Base-by-base conservation (phyloP, 169 alveolate genomes). In the Plasmodium billcollinsi region DNA sequence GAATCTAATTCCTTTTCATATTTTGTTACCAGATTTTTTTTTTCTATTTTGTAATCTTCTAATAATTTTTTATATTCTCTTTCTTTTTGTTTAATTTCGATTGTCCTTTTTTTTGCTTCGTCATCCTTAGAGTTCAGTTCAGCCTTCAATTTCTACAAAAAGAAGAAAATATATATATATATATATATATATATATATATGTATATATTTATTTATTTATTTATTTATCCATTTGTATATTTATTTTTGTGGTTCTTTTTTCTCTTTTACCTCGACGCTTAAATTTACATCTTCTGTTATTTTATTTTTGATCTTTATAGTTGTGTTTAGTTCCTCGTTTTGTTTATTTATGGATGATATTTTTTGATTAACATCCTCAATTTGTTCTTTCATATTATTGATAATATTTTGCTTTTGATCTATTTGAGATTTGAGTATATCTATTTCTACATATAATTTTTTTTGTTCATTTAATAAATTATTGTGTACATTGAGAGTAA, bases 1-100 rank as follows among this genome's bases (percentile, higher is more conserved):
- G 45, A 52, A 47, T 83, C 91, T 20, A 83, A 52, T 50, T 83
- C 91, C 20, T 83, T 83, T 67, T 83, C 91, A 49, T 83, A 83
- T 47, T 83, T 83, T 45, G 91, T 54, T 39, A 83, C 69, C 56
- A 83, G 20, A 63, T 49, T 83, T 47, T 67, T 83, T 43, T 83
- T 83, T 69, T 83, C 91, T 49, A n/a, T 69, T 58, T 83, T 83
- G 54, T 83, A 83, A 69, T 83, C 91, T 1, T 83, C 91, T 29
- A 83, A 49, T 20, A 83, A 49, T 14, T 69, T 83, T 56, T 83
- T 83, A 29, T 83, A 83, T n/a, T 83, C 91, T 18, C 91, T 58
- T 49, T 83, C 91, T 24, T 69, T 69, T 47, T 83, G 69, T 12
- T 83, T 83, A 33, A 83, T 33, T 33, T 83, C 91, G 21, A 69